phyloP scores from a whole-genome alignment of 305 asterid genomes.

The Petunia hybrid region DNA sequence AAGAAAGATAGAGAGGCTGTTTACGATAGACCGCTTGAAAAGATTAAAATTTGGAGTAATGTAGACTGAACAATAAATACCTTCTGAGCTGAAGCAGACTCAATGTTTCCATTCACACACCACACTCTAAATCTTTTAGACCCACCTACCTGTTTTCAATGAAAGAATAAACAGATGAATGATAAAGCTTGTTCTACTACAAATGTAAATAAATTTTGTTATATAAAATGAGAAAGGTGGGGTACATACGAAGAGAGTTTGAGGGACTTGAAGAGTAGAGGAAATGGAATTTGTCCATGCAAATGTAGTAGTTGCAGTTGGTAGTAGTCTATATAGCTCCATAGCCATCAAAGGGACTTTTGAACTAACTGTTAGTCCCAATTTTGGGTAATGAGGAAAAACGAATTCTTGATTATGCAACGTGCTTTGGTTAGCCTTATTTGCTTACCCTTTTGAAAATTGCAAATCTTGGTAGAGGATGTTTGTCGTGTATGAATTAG shows the following conservation, averaged over 20 bases:
- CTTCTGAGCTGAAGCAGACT: constrained; percentile 37
- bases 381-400: neutral
- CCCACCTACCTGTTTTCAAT: constrained; percentile 31
- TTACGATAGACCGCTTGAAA: neutral
- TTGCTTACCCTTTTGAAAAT: neutral
- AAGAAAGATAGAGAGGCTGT: neutral
- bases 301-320: constrained; percentile 32
- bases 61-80: constrained; percentile 24
- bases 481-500: neutral
- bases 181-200: neutral
- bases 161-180: neutral
- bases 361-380: neutral
- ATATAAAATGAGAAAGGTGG: neutral
- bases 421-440: neutral
- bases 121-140: constrained; percentile 27
- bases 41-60: neutral
- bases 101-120: constrained; percentile 36
- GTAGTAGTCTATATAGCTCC: constrained; percentile 35
- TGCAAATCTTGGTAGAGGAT: neutral
- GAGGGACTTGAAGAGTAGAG: constrained; percentile 38
- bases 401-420: neutral
- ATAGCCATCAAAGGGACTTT: constrained; percentile 25
- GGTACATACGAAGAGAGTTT: constrained; percentile 31
- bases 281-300: constrained; percentile 46
- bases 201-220: neutral